These are phyloP conservation scores for Moesziomyces aphidis DNA, from an alignment of 1,284 basidiomycete genomes.

Conservation along the genomic window DNA sequence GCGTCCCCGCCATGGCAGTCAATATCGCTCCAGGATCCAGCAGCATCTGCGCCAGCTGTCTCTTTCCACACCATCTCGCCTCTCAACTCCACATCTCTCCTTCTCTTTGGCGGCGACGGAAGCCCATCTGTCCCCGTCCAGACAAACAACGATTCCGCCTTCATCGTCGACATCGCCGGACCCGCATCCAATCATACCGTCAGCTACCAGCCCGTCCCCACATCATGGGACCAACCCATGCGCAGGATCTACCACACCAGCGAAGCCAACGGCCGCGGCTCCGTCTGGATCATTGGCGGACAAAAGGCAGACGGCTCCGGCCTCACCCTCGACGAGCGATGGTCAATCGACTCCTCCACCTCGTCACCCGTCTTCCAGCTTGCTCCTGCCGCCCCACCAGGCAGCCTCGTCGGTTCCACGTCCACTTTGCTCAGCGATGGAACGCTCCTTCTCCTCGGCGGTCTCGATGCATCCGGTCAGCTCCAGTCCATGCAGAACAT, in stretches of 20 bases:
- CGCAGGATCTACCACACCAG: conserved; percentile 54
- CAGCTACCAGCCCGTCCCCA: conserved; percentile 12
- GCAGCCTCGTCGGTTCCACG: conserved; percentile 47
- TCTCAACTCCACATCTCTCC: conserved; percentile 33
- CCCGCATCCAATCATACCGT: conserved; percentile 18
- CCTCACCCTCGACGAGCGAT: conserved; percentile 46
- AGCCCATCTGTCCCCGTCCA: conserved; percentile 35
- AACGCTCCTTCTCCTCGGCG: conserved; percentile 56
- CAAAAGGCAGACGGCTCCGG: conserved; percentile 58
- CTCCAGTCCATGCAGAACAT: conserved; percentile 52
- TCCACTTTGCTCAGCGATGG: conserved; percentile 59
- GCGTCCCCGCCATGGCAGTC: conserved; percentile 51
- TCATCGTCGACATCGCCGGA: conserved; percentile 40
- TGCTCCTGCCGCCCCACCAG: conserved; percentile 22
- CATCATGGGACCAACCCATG: conserved; percentile 57
- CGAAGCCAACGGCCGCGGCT: conserved; percentile 40
- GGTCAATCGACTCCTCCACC: conserved; percentile 24
- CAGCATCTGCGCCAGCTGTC: conserved; percentile 32
- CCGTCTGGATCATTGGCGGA: conserved; percentile 57
- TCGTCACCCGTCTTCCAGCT: conserved; percentile 27
- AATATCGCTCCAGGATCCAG: conserved; percentile 3
- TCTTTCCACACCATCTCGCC: conserved; percentile 61
- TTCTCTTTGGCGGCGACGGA: conserved; percentile 60
- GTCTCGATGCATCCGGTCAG: conserved; percentile 38
- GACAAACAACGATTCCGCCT: conserved; percentile 59